phyloP scores from a whole-genome alignment of 192 early-diverging fungal species.

The Podochytrium sp. region DNA sequence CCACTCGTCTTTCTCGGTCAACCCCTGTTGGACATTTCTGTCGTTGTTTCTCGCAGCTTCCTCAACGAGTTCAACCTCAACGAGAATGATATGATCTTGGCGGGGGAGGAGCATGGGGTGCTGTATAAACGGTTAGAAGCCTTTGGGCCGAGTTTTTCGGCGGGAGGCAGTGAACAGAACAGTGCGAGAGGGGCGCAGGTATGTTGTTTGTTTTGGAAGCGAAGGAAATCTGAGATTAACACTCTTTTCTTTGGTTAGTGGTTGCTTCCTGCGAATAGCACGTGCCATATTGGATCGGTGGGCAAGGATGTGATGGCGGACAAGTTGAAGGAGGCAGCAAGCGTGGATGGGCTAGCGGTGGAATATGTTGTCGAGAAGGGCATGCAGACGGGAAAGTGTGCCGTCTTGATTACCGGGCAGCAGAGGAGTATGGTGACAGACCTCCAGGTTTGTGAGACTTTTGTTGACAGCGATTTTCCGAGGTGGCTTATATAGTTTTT shows the following conservation, averaged over 20 bases:
- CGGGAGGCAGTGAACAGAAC: conserved; percentile 87
- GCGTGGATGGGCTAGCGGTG: conserved; percentile 72
- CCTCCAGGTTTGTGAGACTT: conserved; percentile 80
- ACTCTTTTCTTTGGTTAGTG: conserved; percentile 52
- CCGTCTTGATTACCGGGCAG: conserved; percentile 79
- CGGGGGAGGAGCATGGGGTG: conserved; percentile 71
- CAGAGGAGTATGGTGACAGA: conserved; percentile 81
- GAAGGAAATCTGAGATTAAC: no score
- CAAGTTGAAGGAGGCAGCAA: conserved; percentile 69
- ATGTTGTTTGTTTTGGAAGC: not conserved
- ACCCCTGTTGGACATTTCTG: conserved; percentile 89
- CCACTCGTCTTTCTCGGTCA: conserved; percentile 80
- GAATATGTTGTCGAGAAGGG: conserved; percentile 71
- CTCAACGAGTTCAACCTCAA: conserved; percentile 74
- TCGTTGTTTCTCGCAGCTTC: conserved; percentile 62
- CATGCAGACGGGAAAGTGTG: conserved; percentile 80
- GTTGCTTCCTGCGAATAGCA: conserved; percentile 74
- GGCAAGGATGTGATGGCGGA: conserved; percentile 73
- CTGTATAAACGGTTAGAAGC: conserved; percentile 72
- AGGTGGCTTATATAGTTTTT: not conserved
- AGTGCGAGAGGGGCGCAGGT: conserved; percentile 58
- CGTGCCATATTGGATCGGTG: conserved; percentile 82
- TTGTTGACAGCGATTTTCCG: conserved; percentile 43
- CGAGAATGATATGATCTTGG: conserved; percentile 85
- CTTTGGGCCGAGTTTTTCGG: conserved; percentile 74